Percentiles rank a stretch among this genome's conserved stretches.
These are phyloP conservation scores for Boechera divaricarpa DNA, from an alignment of 345 rosid genomes.

Conservation along the genomic window DNA sequence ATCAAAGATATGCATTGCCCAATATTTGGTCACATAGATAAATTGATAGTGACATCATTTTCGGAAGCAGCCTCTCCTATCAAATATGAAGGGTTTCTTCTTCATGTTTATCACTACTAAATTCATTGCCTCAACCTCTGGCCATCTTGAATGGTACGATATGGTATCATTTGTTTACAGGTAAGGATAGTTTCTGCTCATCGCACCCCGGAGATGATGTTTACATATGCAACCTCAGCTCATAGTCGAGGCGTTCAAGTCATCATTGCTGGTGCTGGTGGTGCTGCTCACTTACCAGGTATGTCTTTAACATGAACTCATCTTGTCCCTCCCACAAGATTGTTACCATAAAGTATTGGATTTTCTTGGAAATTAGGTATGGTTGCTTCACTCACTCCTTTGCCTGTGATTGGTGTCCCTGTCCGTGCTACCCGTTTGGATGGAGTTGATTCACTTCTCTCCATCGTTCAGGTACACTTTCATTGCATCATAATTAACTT, in stretches of 20 bases:
- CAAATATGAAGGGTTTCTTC: background rate
- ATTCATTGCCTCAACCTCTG: background rate
- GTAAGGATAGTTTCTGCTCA: conserved; percentile 91
- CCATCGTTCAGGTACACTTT: conserved; percentile 84
- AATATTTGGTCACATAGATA: background rate
- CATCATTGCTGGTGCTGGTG: conserved; percentile 98
- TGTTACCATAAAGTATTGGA: background rate
- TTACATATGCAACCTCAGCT: conserved; percentile 79
- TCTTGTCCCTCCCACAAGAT: background rate
- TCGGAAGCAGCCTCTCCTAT: background rate
- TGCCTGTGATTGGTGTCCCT: conserved; percentile 92
- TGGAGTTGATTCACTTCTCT: conserved; percentile 91
- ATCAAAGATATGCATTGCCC: background rate
- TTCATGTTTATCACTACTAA: background rate
- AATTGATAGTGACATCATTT: background rate
- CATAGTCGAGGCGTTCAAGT: conserved; percentile 71
- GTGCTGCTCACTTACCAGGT: conserved; percentile 98
- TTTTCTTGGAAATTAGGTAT: conserved; percentile 58
- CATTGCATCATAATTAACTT: conserved; percentile 3
- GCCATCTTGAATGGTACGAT: background rate
- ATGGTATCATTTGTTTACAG: conserved; percentile 45
- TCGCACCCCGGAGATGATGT: conserved; percentile 91
- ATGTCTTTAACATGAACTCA: conserved; percentile 40
- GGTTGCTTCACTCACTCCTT: conserved; percentile 93
- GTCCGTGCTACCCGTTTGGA: conserved; percentile 85